Percentiles rank a stretch among this genome's conserved stretches.
These are phyloP conservation scores for Tuber melanosporum DNA, from an alignment of 495 filamentous ascomycete genomes.

Conservation along the genomic window DNA sequence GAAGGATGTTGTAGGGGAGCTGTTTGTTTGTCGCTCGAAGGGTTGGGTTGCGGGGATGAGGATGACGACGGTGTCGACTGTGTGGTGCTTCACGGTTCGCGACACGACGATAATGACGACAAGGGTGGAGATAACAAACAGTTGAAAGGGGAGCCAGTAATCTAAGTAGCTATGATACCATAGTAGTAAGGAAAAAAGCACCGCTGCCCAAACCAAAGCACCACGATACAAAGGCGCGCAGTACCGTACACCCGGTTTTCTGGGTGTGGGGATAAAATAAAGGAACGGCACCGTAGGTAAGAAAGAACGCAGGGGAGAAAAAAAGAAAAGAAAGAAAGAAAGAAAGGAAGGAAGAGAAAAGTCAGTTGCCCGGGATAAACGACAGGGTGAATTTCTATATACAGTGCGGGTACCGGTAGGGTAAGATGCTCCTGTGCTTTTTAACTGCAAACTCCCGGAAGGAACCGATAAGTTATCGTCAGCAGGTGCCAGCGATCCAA, in stretches of 20 bases:
- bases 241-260: neutral
- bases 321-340: neutral
- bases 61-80: constrained; percentile 8
- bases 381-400: neutral
- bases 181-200: neutral
- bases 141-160: neutral
- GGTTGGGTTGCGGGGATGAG: constrained; percentile 10
- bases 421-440: neutral
- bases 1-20: neutral
- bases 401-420: neutral
- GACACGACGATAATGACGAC: neutral
- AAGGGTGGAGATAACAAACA: neutral
- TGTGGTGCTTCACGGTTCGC: constrained; percentile 14
- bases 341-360: neutral
- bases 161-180: neutral
- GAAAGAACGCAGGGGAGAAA: neutral
- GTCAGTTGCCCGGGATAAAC: neutral
- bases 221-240: neutral
- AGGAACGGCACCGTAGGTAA: neutral
- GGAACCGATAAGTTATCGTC: neutral
- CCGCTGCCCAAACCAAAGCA: neutral
- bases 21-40: neutral
- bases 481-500: neutral
- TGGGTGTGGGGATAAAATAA: neutral
- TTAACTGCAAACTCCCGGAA: neutral